These are phyloP conservation scores for Scutellaria baicalensis DNA, from an alignment of 257 asterid genomes.

Conservation along the genomic window DNA sequence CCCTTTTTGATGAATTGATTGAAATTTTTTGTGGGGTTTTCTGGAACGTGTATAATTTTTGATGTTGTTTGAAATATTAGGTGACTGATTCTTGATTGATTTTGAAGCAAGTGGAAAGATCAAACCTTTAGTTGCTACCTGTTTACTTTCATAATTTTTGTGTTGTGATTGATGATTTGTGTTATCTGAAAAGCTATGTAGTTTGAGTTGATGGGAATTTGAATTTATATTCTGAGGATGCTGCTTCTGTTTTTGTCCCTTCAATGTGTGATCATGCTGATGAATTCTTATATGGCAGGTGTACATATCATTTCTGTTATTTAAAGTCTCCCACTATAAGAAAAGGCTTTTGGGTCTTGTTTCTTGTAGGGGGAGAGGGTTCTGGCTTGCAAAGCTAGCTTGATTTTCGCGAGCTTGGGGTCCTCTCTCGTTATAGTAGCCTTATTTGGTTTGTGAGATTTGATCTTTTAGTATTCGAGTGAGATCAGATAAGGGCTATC, in stretches of 20 bases:
- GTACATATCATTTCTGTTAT: background rate
- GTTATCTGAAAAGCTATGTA: background rate
- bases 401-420: slow-evolving; percentile 42
- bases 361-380: slow-evolving; percentile 36
- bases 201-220: background rate
- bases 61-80: slow-evolving; percentile 13
- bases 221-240: background rate
- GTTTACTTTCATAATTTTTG: slow-evolving; percentile 1
- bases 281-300: slow-evolving; percentile 18
- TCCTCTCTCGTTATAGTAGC: slow-evolving; percentile 37
- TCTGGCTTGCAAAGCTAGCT: slow-evolving; percentile 40
- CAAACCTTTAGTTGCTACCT: background rate
- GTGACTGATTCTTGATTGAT: slow-evolving; percentile 21
- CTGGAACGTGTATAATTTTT: background rate
- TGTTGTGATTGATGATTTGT: background rate
- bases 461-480: slow-evolving; percentile 5
- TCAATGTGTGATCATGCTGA: slow-evolving; percentile 5
- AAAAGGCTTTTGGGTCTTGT: slow-evolving; percentile 19
- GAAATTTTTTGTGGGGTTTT: background rate
- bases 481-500: background rate
- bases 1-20: background rate
- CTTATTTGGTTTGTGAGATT: background rate
- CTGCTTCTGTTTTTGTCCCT: background rate
- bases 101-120: slow-evolving; percentile 14
- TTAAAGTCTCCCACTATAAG: slow-evolving; percentile 4